These are phyloP conservation scores for Crithidia sp. DNA, from an alignment of 208 protist genomes.

Conservation along the genomic window DNA sequence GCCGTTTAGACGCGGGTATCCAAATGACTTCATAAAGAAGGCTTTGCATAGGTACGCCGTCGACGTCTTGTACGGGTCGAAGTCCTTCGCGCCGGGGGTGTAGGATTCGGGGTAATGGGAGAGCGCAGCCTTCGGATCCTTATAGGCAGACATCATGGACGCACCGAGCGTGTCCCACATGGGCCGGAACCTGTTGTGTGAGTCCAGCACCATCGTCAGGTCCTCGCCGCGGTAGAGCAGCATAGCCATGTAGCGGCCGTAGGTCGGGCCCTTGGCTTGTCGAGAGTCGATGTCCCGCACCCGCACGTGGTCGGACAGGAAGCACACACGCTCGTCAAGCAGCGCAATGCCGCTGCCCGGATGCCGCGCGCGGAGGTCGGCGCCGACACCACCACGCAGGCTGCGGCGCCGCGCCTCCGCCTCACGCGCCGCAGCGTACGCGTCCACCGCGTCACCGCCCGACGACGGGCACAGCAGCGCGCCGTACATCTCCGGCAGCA, in stretches of 20 bases:
- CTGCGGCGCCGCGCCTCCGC: background rate
- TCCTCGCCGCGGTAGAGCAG: constrained; percentile 81
- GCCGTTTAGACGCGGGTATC: constrained; percentile 48
- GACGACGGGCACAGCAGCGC: constrained; percentile 22
- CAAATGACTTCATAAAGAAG: constrained; percentile 40
- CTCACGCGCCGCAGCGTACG: constrained; percentile 15
- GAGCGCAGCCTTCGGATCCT: constrained; percentile 62
- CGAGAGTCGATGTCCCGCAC: constrained; percentile 47
- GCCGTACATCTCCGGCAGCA: constrained; percentile 39
- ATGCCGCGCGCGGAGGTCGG: constrained; percentile 1
- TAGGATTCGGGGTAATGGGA: constrained; percentile 87
- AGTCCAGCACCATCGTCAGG: constrained; percentile 89
- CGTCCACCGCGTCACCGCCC: background rate
- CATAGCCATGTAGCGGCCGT: constrained; percentile 75
- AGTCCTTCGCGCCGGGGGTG: constrained; percentile 39
- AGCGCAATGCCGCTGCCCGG: background rate
- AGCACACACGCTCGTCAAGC: constrained; percentile 48
- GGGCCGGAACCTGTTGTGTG: constrained; percentile 73
- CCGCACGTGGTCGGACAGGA: constrained; percentile 58
- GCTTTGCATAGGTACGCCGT: constrained; percentile 79
- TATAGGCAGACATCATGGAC: constrained; percentile 33
- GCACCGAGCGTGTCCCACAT: constrained; percentile 74
- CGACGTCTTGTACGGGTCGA: constrained; percentile 42
- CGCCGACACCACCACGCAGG: background rate
- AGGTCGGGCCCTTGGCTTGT: constrained; percentile 76